Conservation (phyloP, 768 basidiomycete genomes). For the Collybia mongolica region DNA sequence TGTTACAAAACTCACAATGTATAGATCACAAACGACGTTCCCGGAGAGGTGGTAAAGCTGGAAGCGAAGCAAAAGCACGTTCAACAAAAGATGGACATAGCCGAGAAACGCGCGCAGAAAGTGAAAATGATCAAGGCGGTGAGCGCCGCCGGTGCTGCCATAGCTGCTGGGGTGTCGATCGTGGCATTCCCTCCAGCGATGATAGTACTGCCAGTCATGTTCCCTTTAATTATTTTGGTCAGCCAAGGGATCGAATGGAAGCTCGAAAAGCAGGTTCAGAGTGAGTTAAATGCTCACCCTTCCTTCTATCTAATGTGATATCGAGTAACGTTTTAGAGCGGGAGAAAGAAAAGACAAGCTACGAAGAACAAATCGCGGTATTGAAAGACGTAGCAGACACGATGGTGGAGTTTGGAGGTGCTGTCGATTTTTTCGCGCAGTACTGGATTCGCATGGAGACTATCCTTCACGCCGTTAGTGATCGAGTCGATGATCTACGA, state of each 20-base stretch:
- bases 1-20: background rate
- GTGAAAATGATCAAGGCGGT: constrained; percentile 12
- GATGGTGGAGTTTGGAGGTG: constrained; percentile 5
- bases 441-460: constrained; percentile 11
- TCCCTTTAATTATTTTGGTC: constrained; percentile 14
- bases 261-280: constrained; percentile 5
- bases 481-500: constrained; percentile 9
- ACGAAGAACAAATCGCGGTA: constrained; percentile 5
- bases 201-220: constrained; percentile 13
- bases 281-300: constrained; percentile 7
- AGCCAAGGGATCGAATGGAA: constrained; percentile 13
- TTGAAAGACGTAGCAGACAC: constrained; percentile 2
- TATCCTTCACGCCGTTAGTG: constrained; percentile 6
- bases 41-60: constrained; percentile 9
- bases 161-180: constrained; percentile 11
- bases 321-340: constrained; percentile 6
- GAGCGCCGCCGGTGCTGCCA: constrained; percentile 12
- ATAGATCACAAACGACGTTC: constrained; percentile 5
- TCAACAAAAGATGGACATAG: background rate
- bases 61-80: constrained; percentile 5
- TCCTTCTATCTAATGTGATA: background rate
- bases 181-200: constrained; percentile 15
- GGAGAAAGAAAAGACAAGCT: constrained; percentile 7
- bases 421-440: constrained; percentile 8
- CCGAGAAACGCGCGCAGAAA: constrained; percentile 6